Percentiles rank a stretch among this genome's conserved stretches.
Evolutionary conservation across 2,329 filamentous ascomycete species (phyloP).

Genomic region (Dryadomyces quercus-mongolicae): DNA sequence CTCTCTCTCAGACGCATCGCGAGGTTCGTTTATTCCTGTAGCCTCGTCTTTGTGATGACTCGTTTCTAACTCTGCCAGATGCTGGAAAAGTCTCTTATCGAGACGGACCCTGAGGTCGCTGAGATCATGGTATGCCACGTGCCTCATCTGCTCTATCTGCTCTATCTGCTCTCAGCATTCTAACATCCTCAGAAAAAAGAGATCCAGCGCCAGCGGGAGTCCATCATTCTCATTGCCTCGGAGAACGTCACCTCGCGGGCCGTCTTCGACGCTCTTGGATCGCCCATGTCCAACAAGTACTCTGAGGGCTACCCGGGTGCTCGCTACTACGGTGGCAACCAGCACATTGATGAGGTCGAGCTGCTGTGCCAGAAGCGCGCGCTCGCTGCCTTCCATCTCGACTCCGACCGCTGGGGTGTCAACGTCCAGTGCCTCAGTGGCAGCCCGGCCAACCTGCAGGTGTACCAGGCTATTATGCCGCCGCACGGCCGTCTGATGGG

Average conservation of each 20-base stretch:
- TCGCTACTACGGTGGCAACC: constrained; percentile 97
- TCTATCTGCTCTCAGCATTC: too few species aligned
- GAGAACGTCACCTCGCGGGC: constrained; percentile 99
- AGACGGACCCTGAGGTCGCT: constrained; percentile 87
- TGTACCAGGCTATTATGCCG: constrained; percentile 95
- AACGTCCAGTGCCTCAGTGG: constrained; percentile 93
- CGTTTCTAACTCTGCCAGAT: constrained; percentile 40
- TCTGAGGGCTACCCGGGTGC: constrained; percentile 97
- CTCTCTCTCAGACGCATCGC: constrained; percentile 11
- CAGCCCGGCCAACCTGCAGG: constrained; percentile 92
- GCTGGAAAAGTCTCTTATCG: constrained; percentile 88
- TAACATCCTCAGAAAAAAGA: constrained; percentile 57
- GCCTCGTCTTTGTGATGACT: too few species aligned
- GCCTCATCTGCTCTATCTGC: too few species aligned
- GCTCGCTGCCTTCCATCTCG: constrained; percentile 79
- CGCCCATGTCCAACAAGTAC: constrained; percentile 97
- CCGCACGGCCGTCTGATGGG: constrained; percentile 96
- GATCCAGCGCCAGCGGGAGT: constrained; percentile 94
- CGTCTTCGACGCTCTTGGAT: constrained; percentile 94
- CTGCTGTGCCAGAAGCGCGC: constrained; percentile 89
- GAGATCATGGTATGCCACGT: constrained; percentile 98
- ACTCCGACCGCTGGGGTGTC: constrained; percentile 88
- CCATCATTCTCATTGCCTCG: constrained; percentile 95
- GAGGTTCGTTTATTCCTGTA: constrained; percentile 7
- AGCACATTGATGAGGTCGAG: constrained; percentile 97